phyloP scores from a whole-genome alignment of 192 early-diverging fungal species.

The Gamsiella multidivaricata region DNA sequence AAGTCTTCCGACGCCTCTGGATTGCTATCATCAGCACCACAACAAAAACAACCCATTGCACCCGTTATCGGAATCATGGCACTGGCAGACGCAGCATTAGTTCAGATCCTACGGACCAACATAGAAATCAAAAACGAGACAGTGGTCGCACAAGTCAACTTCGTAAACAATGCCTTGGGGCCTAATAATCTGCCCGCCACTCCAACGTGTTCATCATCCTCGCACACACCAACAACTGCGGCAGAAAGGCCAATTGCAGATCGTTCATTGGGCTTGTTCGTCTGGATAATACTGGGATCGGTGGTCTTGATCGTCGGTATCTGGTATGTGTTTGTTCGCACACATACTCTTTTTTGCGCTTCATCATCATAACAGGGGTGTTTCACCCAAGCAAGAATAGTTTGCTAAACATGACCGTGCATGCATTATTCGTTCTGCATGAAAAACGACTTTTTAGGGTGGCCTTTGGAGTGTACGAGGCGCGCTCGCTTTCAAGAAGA shows the following conservation, averaged over 20 bases:
- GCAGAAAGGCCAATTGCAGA: conserved; percentile 15
- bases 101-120: conserved; percentile 19
- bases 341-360: not conserved
- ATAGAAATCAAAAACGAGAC: not conserved
- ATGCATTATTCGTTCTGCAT: not conserved
- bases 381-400: not conserved
- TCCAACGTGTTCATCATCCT: not conserved
- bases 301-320: conserved; percentile 41
- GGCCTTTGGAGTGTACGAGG: conserved; percentile 44
- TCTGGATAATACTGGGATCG: conserved; percentile 39
- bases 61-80: conserved; percentile 25
- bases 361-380: too few relatives aligned
- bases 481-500: conserved; percentile 23
- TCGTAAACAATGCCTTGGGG: conserved; percentile 13
- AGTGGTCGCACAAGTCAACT: conserved; percentile 38
- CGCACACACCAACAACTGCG: not conserved
- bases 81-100: conserved; percentile 12
- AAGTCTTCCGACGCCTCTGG: not conserved
- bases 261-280: conserved; percentile 32
- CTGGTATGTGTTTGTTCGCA: conserved; percentile 32
- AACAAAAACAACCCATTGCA: not conserved
- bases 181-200: not conserved
- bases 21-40: not conserved
- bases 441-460: conserved; percentile 14
- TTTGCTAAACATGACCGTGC: not conserved